Conservation (phyloP, 768 basidiomycete genomes). For the Lactifluus subvellereus region DNA sequence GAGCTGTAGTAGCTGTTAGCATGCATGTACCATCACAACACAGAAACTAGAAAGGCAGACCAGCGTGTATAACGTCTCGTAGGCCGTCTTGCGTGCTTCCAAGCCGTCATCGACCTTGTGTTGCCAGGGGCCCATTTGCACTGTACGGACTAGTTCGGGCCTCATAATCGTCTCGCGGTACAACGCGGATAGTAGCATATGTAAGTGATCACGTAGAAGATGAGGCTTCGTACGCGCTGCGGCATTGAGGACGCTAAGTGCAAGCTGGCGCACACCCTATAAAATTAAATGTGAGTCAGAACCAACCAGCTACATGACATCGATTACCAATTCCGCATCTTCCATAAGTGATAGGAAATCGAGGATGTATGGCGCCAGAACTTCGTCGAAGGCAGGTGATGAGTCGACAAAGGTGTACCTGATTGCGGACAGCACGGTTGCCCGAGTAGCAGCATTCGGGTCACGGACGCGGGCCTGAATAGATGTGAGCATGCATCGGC, state of each 20-base stretch:
- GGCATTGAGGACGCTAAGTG: constrained; percentile 87
- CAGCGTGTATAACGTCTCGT: constrained; percentile 94
- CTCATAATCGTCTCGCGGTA: constrained; percentile 84
- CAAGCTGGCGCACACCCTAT: constrained; percentile 85
- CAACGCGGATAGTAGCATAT: constrained; percentile 67
- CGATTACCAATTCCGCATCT: constrained; percentile 77
- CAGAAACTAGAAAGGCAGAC: constrained; percentile 39
- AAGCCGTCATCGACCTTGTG: constrained; percentile 97
- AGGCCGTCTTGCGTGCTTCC: constrained; percentile 94
- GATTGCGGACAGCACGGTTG: constrained; percentile 89
- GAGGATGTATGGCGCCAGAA: constrained; percentile 80
- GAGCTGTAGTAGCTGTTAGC: constrained; percentile 43
- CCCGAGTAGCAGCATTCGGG: constrained; percentile 62
- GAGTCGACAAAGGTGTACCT: constrained; percentile 88
- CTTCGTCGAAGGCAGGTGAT: constrained; percentile 79
- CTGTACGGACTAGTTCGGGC: constrained; percentile 73
- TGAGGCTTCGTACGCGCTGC: constrained; percentile 94
- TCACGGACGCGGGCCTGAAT: constrained; percentile 61
- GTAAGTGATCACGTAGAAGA: constrained; percentile 80
- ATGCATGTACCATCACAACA: background rate
- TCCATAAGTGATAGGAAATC: constrained; percentile 88
- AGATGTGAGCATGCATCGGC: constrained; percentile 7
- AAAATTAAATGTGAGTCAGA: constrained; percentile 8
- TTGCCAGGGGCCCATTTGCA: constrained; percentile 97
- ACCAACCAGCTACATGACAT: background rate